Conservation (phyloP, 345 rosid genomes). For the rapeseed (Brassica napus) region DNA sequence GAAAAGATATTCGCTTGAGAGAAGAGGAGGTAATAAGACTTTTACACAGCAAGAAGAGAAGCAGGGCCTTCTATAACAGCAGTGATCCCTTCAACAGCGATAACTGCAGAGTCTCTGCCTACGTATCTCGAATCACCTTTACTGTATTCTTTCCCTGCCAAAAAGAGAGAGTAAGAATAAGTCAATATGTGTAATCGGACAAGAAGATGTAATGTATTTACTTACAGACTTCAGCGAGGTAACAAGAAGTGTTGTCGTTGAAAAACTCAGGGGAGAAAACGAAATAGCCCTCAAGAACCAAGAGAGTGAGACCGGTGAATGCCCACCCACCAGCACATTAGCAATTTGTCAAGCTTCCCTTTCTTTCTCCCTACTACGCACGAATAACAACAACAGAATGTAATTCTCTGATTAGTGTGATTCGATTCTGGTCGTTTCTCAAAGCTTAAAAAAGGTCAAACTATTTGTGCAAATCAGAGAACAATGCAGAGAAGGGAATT, state of each 20-base stretch:
- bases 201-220: not conserved
- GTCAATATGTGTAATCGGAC: not conserved
- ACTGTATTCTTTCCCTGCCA: conserved; percentile 90
- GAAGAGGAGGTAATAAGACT: conserved; percentile 17
- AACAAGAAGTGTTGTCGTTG: conserved; percentile 70
- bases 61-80: conserved; percentile 89
- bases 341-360: conserved; percentile 54
- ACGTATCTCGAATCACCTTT: conserved; percentile 97
- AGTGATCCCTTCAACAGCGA: conserved; percentile 87
- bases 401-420: not conserved
- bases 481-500: not conserved
- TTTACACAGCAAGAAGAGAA: conserved; percentile 70
- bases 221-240: conserved; percentile 95
- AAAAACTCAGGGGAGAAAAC: conserved; percentile 85
- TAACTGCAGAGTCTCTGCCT: conserved; percentile 66
- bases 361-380: conserved; percentile 39
- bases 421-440: too few relatives aligned
- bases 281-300: conserved; percentile 84
- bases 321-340: conserved; percentile 99
- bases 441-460: too few relatives aligned
- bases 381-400: not conserved
- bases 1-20: not conserved
- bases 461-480: not conserved
- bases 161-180: not conserved
- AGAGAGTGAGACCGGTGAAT: conserved; percentile 87